These are phyloP conservation scores for Mycena albidolilacea DNA, from an alignment of 768 basidiomycete genomes.

Conservation along the genomic window DNA sequence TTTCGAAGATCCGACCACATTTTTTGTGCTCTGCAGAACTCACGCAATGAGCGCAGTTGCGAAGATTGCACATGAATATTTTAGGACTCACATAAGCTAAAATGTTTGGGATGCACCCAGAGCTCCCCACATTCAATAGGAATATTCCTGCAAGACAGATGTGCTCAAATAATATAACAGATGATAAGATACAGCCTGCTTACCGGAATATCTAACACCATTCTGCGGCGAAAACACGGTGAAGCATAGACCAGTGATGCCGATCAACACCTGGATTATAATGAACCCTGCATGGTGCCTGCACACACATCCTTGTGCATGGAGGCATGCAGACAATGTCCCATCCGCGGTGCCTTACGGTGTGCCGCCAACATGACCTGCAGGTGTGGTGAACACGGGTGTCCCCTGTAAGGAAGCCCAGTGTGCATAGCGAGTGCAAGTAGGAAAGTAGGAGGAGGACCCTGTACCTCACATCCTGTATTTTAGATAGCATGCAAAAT, in stretches of 20 bases:
- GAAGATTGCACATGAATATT: not conserved
- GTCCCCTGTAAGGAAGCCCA: no score
- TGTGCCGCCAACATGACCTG: no score
- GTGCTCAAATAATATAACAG: not conserved
- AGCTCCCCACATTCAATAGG: conserved; percentile 59
- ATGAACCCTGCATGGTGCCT: conserved; percentile 61
- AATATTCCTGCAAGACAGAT: conserved; percentile 54
- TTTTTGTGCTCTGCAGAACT: no score
- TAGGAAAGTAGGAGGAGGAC: no score
- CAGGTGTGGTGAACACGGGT: no score
- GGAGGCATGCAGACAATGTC: no score
- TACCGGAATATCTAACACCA: conserved; percentile 60
- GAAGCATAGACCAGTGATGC: conserved; percentile 55
- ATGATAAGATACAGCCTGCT: not conserved
- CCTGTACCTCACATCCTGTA: no score
- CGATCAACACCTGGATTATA: conserved; percentile 53
- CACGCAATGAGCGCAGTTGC: conserved; percentile 30
- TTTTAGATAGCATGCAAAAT: no score
- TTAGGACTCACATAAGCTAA: conserved; percentile 55
- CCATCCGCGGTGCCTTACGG: no score
- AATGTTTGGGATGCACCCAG: conserved; percentile 60
- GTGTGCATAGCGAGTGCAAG: no score
- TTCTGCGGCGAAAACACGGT: conserved; percentile 56
- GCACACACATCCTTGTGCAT: no score
- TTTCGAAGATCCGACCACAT: no score